phyloP scores from a whole-genome alignment of 1,139 yeast species.

The Suhomyces bokatorum region DNA sequence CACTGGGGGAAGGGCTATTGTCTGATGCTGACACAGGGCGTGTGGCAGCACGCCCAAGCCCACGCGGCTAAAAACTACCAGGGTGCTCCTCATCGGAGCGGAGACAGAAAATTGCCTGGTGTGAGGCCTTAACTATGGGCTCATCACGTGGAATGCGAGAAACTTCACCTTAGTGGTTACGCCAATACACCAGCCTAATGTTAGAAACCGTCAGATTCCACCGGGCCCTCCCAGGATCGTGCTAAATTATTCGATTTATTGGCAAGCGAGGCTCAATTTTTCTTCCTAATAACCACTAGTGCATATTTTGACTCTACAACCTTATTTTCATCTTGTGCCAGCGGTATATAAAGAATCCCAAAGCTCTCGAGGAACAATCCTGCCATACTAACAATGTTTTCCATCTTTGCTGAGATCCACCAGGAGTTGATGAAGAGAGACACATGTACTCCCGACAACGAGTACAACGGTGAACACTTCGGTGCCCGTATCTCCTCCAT shows the following conservation, averaged over 20 bases:
- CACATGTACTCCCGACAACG: slow-evolving; percentile 37
- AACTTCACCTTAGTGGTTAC: slow-evolving; percentile 3
- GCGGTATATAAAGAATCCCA: too few species aligned
- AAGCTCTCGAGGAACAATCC: too few species aligned
- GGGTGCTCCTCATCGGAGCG: background rate
- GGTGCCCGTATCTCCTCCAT: slow-evolving; percentile 76
- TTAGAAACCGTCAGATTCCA: too few species aligned
- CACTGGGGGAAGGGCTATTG: too few species aligned
- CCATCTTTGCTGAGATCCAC: background rate
- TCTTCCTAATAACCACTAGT: background rate
- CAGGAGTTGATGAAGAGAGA: slow-evolving; percentile 24
- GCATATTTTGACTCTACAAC: background rate
- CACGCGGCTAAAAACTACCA: background rate
- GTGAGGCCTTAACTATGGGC: background rate
- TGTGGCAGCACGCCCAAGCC: too few species aligned
- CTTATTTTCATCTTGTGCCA: too few species aligned
- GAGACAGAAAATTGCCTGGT: too few species aligned
- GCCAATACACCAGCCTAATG: background rate
- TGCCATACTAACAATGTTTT: background rate
- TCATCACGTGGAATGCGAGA: background rate
- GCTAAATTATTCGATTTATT: background rate
- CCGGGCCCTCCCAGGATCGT: background rate
- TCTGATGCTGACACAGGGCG: too few species aligned
- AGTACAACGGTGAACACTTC: slow-evolving; percentile 37
- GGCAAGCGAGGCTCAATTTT: background rate